phyloP scores from a whole-genome alignment of 176 grass and related monocot species.

The Oryza brachyantha region DNA sequence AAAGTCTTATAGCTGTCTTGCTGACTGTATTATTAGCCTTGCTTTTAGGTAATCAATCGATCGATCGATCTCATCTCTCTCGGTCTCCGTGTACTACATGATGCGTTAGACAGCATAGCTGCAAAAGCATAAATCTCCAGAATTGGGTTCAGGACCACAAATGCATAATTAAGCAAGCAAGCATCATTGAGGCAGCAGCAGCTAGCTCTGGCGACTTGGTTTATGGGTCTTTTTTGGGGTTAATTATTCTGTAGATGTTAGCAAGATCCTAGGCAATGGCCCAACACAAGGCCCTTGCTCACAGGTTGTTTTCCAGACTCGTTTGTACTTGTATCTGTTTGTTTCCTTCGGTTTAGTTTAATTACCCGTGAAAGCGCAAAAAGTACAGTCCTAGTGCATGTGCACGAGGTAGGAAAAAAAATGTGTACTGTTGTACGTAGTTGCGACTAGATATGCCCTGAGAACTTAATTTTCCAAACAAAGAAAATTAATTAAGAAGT shows the following conservation, averaged over 20 bases:
- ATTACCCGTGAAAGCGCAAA: neutral
- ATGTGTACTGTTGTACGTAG: slow-evolving; percentile 17
- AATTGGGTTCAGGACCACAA: slow-evolving; percentile 46
- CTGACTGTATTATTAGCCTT: no score
- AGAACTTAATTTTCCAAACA: neutral
- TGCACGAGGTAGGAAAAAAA: slow-evolving; percentile 5
- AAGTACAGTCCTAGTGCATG: slow-evolving; percentile 9
- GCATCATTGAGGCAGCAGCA: neutral
- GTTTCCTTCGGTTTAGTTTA: neutral
- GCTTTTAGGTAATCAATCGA: neutral
- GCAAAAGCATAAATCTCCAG: slow-evolving; percentile 2
- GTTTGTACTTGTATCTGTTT: neutral
- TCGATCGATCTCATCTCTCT: neutral
- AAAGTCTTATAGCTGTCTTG: no score
- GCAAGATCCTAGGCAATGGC: slow-evolving; percentile 37
- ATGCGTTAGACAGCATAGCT: neutral
- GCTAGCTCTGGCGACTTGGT: neutral
- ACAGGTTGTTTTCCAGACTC: slow-evolving; percentile 34
- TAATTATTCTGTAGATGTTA: slow-evolving; percentile 15
- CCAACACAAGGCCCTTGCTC: slow-evolving; percentile 13
- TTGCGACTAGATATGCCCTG: slow-evolving; percentile 20
- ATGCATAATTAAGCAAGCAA: slow-evolving; percentile 2
- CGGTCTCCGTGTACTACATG: neutral
- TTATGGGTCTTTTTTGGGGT: neutral
- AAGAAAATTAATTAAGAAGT: neutral